Base-by-base conservation (phyloP, 345 rosid species). In the Acer negundo region DNA sequence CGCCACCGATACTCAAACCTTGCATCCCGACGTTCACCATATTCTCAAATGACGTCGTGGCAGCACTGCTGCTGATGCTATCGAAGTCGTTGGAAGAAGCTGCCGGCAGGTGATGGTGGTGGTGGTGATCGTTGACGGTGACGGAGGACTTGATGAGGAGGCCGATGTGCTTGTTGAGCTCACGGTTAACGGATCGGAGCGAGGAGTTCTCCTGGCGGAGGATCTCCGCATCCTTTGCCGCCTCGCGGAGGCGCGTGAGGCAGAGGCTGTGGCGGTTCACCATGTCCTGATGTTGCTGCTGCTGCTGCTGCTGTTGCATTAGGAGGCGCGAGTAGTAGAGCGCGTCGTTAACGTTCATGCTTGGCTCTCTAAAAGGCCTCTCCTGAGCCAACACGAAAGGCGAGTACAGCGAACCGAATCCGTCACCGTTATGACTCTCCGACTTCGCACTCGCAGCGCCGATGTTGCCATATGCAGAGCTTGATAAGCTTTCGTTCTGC, bases 201-300 rank as follows among this genome's bases (percentile, higher is more conserved):
- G 80, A 47, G 11, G 77, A 72, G 72, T 88, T 88, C 78, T 87
- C 91, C 53, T 67, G 82, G 62, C 85, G 86, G 22, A 88, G 84
- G 22, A 70, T 59, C n/a, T 88, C 86, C 6, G 79, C 78, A 76
- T 88, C 91, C 44, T 40, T 78, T 0, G 83, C 76, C 2, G 81
- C 82, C 65, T 86, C 83, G 22, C 85, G 87, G 72, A 88, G 86
- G 77, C 83, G 84, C 62, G 81, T 83, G 74, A 82, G 83, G 73
- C 86, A 86, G 51, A 84, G 82, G 7, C 75, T 85, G 75, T 77
- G 87, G 75, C 86, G 85, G 73, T 88, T 88, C 42, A 88, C 73
- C 80, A 80, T 78, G 72, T 88, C 91, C 78, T 85, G 91, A 24
- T 85, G 76, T 19, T 82, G 86, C 49, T 75, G 85, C 81, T 73